Evolutionary conservation across 805 yeast genomes (phyloP).

Genomic region (Dipodascopsis uninucleata): DNA sequence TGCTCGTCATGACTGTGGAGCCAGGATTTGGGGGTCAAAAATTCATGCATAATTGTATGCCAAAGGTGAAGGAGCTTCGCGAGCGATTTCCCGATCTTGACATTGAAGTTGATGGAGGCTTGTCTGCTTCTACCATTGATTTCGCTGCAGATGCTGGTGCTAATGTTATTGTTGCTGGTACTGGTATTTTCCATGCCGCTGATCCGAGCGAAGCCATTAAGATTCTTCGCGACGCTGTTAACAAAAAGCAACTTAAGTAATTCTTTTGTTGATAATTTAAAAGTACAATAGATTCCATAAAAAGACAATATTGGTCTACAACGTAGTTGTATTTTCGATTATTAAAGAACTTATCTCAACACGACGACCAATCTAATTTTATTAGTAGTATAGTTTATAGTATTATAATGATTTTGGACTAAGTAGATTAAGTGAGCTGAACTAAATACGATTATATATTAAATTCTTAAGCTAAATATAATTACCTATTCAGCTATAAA

Average conservation of each 20-base stretch:
- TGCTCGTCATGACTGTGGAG: conserved; percentile 96
- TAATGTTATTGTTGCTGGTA: conserved; percentile 96
- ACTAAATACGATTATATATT: too few species aligned
- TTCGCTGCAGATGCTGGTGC: conserved; percentile 97
- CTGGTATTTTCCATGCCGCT: conserved; percentile 76
- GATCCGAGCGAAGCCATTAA: conserved; percentile 74
- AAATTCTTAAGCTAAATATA: too few species aligned
- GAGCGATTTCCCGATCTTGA: conserved; percentile 69
- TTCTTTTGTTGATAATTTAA: too few species aligned
- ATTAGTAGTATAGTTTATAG: too few species aligned
- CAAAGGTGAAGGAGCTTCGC: conserved; percentile 72
- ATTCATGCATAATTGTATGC: conserved; percentile 95
- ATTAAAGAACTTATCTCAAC: too few species aligned
- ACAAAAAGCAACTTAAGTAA: conserved; percentile 24
- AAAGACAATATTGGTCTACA: too few species aligned
- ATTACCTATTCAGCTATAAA: too few species aligned
- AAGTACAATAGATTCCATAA: too few species aligned
- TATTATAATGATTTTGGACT: too few species aligned
- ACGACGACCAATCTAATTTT: too few species aligned
- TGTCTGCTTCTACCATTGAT: conserved; percentile 79
- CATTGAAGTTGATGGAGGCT: conserved; percentile 96
- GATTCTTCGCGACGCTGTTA: conserved; percentile 62
- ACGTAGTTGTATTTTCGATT: too few species aligned
- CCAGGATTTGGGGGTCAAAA: conserved; percentile 99
- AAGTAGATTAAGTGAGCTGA: too few species aligned